phyloP scores from a whole-genome alignment of 148 eudicot genomes.

The Pouteria glomerata region DNA sequence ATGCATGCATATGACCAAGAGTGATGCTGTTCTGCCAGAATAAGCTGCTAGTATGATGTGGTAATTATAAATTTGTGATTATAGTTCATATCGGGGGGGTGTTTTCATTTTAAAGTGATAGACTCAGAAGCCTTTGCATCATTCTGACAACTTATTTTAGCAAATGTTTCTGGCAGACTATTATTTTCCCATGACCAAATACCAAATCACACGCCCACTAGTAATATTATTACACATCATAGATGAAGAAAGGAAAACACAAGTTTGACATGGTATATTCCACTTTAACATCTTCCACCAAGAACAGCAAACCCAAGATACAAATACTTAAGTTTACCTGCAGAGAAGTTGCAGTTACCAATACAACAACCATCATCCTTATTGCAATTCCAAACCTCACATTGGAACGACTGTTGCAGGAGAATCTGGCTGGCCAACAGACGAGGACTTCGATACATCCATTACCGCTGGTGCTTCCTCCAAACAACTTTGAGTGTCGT shows the following conservation, averaged over 20 bases:
- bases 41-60: neutral
- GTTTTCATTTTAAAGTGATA: no score
- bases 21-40: neutral
- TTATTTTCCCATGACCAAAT: no score
- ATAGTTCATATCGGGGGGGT: no score
- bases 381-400: conserved; percentile 19
- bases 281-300: neutral
- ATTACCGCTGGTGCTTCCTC: conserved; percentile 60
- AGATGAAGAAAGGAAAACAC: neutral
- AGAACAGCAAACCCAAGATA: neutral
- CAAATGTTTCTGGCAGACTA: no score
- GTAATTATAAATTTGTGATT: no score
- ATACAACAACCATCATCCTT: neutral
- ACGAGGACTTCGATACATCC: conserved; percentile 65
- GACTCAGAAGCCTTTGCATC: no score
- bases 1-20: neutral
- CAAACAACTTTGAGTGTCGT: conserved; percentile 79
- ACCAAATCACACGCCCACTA: no score
- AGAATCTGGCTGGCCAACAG: conserved; percentile 58
- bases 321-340: neutral
- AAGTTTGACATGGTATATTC: neutral
- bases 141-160: no score
- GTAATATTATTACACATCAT: conserved; percentile 8
- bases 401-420: conserved; percentile 34
- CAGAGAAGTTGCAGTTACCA: neutral